Base-by-base conservation (phyloP, 805 yeast genomes). In the Ogataea wickerhamii region DNA sequence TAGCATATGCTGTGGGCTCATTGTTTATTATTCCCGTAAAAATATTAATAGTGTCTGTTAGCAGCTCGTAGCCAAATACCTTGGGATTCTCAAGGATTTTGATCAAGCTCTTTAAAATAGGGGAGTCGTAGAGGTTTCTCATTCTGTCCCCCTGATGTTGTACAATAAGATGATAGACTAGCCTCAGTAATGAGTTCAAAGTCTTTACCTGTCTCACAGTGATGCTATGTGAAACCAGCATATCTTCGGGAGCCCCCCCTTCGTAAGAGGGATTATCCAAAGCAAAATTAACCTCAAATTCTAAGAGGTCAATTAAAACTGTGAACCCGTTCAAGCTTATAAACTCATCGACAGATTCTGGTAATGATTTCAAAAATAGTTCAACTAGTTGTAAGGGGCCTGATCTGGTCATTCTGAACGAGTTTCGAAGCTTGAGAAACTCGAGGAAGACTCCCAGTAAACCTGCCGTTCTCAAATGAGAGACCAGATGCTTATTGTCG, bases 1-100 rank as follows among this genome's bases (percentile, higher is more conserved):
- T 80, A 2, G 83, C 72, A 52, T 73, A 89, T 3, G 95, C 86
- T 0, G 96, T 87, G 6, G 97, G 96, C 52, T 91, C 97, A 48
- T 82, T 84, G 55, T 89, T 91, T 20, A 89, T 78, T 42, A 87
- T 85, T 10, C 73, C 73, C 28, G 82, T 73, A 16, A 87, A 70
- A 10, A 81, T 73, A 43, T 78, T 81, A 25, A 89, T 57, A 0
- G 85, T 72, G 17, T 75, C 67, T 0, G 85, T 67, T 11, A 85
- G 58, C 11, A 86, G 60, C 12, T 76, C 70, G 27, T 78, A 75
- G 0, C 96, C 96, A 65, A 87, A 86, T 0, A 74, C 59, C 0
- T 59, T 46, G 1, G 83, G 76, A 49, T 85, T 67, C 11, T 56
- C 51, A 13, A 89, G 50, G 2, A 89, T 73, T 39, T 65, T 68